Conservation (phyloP, 345 rosid genomes). For the Eucalyptus viminalis region DNA sequence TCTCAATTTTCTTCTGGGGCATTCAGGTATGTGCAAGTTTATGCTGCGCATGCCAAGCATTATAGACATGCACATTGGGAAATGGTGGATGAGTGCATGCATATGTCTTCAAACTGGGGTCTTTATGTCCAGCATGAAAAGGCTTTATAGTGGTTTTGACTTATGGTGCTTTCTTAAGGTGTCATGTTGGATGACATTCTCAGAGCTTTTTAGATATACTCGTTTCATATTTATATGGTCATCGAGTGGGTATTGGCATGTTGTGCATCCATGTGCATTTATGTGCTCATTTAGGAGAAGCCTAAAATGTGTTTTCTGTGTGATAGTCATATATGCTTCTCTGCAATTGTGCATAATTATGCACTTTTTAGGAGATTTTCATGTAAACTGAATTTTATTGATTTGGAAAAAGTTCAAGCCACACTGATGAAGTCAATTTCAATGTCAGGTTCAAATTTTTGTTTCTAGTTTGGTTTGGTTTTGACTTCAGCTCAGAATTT, state of each 20-base stretch:
- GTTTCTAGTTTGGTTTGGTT: background rate
- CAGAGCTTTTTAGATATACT: background rate
- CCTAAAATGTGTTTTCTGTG: background rate
- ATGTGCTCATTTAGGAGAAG: background rate
- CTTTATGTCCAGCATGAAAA: background rate
- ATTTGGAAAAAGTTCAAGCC: background rate
- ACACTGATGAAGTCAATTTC: background rate
- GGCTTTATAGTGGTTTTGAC: background rate
- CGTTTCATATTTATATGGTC: background rate
- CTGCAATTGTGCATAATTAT: background rate
- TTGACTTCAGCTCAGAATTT: background rate
- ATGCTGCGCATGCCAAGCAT: background rate
- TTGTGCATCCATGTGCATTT: background rate
- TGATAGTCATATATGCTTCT: background rate
- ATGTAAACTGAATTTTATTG: background rate
- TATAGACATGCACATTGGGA: background rate
- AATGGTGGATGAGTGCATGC: background rate
- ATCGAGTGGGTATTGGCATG: background rate
- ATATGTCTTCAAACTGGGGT: background rate
- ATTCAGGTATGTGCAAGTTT: background rate
- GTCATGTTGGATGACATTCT: background rate
- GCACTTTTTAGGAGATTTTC: background rate
- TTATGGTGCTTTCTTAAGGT: background rate
- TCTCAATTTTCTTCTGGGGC: background rate
- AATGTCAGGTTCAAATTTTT: background rate